A percentile compares a stretch with the other conserved stretches of the same genome.
phyloP scores from a whole-genome alignment of 495 filamentous ascomycete species.

The Lindgomyces ingoldianus region DNA sequence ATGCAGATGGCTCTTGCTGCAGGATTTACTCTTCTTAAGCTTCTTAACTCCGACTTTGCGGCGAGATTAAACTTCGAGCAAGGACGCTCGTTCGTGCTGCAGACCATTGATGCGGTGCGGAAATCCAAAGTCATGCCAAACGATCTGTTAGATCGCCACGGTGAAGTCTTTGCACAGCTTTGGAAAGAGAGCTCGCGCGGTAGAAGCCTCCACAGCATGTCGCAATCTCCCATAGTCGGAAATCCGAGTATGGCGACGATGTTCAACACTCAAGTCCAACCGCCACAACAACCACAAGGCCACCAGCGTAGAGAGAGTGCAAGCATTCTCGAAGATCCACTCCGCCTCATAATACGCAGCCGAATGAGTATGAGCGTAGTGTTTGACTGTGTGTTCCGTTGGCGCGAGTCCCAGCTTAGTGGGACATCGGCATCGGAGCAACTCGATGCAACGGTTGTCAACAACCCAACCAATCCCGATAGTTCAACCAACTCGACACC shows the following conservation, averaged over 20 bases:
- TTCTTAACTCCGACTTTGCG: slow-evolving; percentile 82
- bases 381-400: slow-evolving; percentile 90
- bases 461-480: slow-evolving; percentile 85
- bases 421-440: slow-evolving; percentile 61
- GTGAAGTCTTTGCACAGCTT: slow-evolving; percentile 88
- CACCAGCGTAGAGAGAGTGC: slow-evolving; percentile 20
- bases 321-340: slow-evolving; percentile 63
- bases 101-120: slow-evolving; percentile 74
- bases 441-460: slow-evolving; percentile 73
- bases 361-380: slow-evolving; percentile 92
- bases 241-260: slow-evolving; percentile 17
- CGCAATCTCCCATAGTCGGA: slow-evolving; percentile 31
- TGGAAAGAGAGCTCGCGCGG: slow-evolving; percentile 63
- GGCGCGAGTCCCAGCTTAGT: slow-evolving; percentile 81
- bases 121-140: slow-evolving; percentile 77
- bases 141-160: slow-evolving; percentile 80
- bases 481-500: slow-evolving; percentile 60
- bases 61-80: slow-evolving; percentile 70
- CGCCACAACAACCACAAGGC: slow-evolving; percentile 12
- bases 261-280: slow-evolving; percentile 30
- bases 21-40: slow-evolving; percentile 80
- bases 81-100: slow-evolving; percentile 72
- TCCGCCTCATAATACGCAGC: slow-evolving; percentile 84
- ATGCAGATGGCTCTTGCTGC: slow-evolving; percentile 90
- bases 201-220: slow-evolving; percentile 43